These are phyloP conservation scores for Rauvolfia tetraphylla DNA, from an alignment of 257 asterid species.

Conservation along the genomic window DNA sequence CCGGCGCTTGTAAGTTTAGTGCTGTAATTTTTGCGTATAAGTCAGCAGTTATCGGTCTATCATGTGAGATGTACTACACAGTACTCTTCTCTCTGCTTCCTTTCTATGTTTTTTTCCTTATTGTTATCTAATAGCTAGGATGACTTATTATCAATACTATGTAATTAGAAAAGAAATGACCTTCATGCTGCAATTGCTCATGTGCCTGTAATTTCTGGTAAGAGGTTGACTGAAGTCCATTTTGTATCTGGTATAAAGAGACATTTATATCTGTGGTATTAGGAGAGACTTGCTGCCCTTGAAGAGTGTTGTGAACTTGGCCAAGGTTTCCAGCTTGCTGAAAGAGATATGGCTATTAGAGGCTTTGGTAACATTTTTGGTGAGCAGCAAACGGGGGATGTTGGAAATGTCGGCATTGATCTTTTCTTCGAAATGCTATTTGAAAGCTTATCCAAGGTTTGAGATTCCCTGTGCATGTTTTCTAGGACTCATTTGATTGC, in stretches of 20 bases:
- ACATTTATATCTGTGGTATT: conserved; percentile 3
- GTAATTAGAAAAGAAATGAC: not conserved
- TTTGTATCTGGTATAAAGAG: not conserved
- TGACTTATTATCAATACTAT: not conserved
- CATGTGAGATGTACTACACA: not conserved
- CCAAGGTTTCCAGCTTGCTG: conserved; percentile 97
- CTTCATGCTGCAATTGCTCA: not conserved
- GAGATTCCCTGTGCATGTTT: conserved; percentile 12
- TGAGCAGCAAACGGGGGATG: conserved; percentile 99
- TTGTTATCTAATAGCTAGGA: not conserved
- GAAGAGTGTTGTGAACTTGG: conserved; percentile 96
- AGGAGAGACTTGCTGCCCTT: conserved; percentile 95
- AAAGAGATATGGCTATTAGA: conserved; percentile 98
- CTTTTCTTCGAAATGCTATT: conserved; percentile 99
- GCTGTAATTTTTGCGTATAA: conserved; percentile 13
- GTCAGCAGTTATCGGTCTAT: conserved; percentile 9
- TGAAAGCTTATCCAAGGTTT: conserved; percentile 95
- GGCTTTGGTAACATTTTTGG: conserved; percentile 98
- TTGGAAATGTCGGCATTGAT: conserved; percentile 98
- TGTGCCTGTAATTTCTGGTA: not conserved
- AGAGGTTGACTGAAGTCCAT: not conserved
- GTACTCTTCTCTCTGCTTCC: not conserved
- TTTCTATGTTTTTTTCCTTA: not conserved
- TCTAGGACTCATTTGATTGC: not conserved
- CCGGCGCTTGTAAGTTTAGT: conserved; percentile 72